Conservation (phyloP, 1,284 basidiomycete genomes). For the Tausonia pullulans region DNA sequence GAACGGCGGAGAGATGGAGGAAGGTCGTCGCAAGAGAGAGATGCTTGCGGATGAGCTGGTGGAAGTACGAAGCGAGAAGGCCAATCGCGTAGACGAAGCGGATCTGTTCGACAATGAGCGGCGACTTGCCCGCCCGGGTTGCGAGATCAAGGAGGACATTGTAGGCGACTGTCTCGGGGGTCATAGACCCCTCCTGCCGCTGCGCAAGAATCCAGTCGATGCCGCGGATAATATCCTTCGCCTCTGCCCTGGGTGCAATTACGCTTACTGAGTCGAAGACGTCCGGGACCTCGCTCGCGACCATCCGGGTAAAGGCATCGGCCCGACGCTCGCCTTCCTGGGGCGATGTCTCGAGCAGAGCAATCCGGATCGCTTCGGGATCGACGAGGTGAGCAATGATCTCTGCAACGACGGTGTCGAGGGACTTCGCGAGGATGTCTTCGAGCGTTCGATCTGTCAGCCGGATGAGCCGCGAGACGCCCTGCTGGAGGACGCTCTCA, state of each 20-base stretch:
- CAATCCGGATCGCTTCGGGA: constrained; percentile 1
- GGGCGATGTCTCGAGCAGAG: not conserved
- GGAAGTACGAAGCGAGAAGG: constrained; percentile 49
- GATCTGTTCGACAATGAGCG: constrained; percentile 76
- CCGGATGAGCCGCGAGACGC: constrained; percentile 52
- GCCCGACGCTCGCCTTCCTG: not conserved
- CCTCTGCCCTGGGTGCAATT: constrained; percentile 2
- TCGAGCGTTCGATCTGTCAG: not conserved
- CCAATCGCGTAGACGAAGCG: constrained; percentile 62
- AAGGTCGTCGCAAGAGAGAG: constrained; percentile 38
- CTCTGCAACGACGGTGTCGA: not conserved
- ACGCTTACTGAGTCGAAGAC: constrained; percentile 3
- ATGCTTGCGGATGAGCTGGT: constrained; percentile 24
- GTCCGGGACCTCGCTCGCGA: not conserved
- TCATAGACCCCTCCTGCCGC: not conserved
- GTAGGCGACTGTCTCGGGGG: constrained; percentile 42
- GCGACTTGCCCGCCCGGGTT: constrained; percentile 51
- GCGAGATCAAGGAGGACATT: constrained; percentile 66
- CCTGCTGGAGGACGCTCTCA: no score
- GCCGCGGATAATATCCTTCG: not conserved
- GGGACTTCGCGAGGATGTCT: not conserved
- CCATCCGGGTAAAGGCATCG: not conserved
- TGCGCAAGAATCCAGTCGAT: constrained; percentile 8
- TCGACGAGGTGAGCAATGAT: not conserved
- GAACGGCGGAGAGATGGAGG: constrained; percentile 51